Percentiles rank a stretch among this genome's conserved stretches.
Evolutionary conservation across 805 yeast genomes (phyloP).

Genomic region (Helenozyma rhizophorensis): DNA sequence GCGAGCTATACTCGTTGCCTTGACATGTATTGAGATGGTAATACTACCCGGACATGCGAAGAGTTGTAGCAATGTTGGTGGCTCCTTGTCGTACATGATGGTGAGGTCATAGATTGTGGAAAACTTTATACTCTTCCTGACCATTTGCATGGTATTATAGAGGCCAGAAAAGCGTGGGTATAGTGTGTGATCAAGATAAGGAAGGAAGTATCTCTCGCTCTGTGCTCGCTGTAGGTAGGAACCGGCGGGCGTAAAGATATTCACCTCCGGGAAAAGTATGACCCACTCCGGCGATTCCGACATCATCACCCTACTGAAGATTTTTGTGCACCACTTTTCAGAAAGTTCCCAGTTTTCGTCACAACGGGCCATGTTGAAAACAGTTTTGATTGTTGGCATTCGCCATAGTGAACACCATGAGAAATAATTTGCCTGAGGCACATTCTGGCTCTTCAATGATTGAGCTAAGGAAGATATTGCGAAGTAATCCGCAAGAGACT

Average conservation of each 20-base stretch:
- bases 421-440: constrained; percentile 55
- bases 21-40: constrained; percentile 44
- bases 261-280: constrained; percentile 82
- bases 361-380: constrained; percentile 44
- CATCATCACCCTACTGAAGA: constrained; percentile 32
- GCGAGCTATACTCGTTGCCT: constrained; percentile 40
- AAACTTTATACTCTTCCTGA: constrained; percentile 35
- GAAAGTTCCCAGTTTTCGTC: constrained; percentile 72
- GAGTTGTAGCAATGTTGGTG: constrained; percentile 30
- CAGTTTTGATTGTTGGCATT: constrained; percentile 50
- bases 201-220: constrained; percentile 55
- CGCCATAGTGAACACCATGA: constrained; percentile 67
- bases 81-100: constrained; percentile 32
- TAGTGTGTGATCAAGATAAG: constrained; percentile 53
- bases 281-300: constrained; percentile 54
- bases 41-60: constrained; percentile 28
- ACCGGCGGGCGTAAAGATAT: constrained; percentile 52
- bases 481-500: constrained; percentile 62
- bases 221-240: constrained; percentile 48
- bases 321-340: constrained; percentile 26
- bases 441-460: constrained; percentile 18
- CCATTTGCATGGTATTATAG: constrained; percentile 43
- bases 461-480: constrained; percentile 44
- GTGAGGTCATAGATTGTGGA: constrained; percentile 54
- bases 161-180: constrained; percentile 75